phyloP scores from a whole-genome alignment of 2,329 filamentous ascomycete species.

The Penicillium corylophilum region DNA sequence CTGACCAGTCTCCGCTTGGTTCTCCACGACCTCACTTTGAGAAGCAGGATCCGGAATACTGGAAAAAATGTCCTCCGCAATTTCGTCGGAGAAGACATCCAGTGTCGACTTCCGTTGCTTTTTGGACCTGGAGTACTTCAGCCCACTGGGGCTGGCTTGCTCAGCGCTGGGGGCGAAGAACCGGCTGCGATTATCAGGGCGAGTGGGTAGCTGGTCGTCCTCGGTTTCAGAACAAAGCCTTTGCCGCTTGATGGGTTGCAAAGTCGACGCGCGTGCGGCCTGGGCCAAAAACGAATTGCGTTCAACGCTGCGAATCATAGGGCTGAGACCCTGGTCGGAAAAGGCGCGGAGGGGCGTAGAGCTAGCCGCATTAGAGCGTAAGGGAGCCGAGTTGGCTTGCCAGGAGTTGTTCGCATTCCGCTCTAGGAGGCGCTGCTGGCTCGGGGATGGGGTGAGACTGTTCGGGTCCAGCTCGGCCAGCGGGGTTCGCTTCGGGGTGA shows the following conservation, averaged over 20 bases:
- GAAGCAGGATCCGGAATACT: slow-evolving; percentile 40
- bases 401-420: slow-evolving; percentile 55
- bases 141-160: slow-evolving; percentile 42
- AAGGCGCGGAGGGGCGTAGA: slow-evolving; percentile 37
- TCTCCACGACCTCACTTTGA: slow-evolving; percentile 1
- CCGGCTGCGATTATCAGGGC: slow-evolving; percentile 43
- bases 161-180: slow-evolving; percentile 45
- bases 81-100: slow-evolving; percentile 55
- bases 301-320: slow-evolving; percentile 41
- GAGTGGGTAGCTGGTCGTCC: slow-evolving; percentile 33
- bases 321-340: slow-evolving; percentile 41
- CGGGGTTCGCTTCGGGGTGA: slow-evolving; percentile 62
- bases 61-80: slow-evolving; percentile 51
- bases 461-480: slow-evolving; percentile 68
- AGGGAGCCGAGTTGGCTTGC: slow-evolving; percentile 52
- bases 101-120: slow-evolving; percentile 46
- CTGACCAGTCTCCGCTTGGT: background rate
- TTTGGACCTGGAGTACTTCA: slow-evolving; percentile 37
- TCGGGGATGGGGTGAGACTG: slow-evolving; percentile 64
- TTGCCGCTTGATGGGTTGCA: slow-evolving; percentile 51
- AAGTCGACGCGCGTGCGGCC: slow-evolving; percentile 40
- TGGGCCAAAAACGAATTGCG: slow-evolving; percentile 42
- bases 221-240: slow-evolving; percentile 52
- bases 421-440: slow-evolving; percentile 59
- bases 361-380: slow-evolving; percentile 34